These are phyloP conservation scores for Pisolithus marmoratus DNA, from an alignment of 768 basidiomycete genomes.

Conservation along the genomic window DNA sequence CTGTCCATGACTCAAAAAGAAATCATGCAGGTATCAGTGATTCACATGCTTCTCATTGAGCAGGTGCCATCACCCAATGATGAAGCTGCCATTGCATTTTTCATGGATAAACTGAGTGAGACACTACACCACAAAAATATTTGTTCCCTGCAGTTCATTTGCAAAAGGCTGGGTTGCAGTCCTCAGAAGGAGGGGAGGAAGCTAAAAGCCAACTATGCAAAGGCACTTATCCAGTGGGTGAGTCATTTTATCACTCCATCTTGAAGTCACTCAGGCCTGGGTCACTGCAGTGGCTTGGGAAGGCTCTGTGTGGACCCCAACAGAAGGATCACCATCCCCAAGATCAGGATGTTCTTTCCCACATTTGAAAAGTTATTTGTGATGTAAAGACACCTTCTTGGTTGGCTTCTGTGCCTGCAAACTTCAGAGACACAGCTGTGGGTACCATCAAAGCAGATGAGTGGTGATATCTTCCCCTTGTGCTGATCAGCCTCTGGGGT, in stretches of 20 bases:
- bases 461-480: conserved; percentile 16
- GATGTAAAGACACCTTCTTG: conserved; percentile 10
- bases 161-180: neutral
- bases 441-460: conserved; percentile 17
- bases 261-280: neutral
- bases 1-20: no score
- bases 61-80: no score
- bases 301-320: neutral
- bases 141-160: neutral
- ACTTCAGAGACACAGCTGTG: conserved; percentile 11
- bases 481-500: conserved; percentile 14
- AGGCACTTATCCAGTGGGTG: neutral
- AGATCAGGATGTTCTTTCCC: neutral
- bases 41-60: no score
- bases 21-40: no score
- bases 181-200: neutral
- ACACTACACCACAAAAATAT: no score
- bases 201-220: neutral
- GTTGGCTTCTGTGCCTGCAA: conserved; percentile 8
- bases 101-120: no score
- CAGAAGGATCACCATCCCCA: neutral
- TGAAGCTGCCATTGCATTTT: no score
- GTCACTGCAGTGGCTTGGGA: neutral
- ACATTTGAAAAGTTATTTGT: conserved; percentile 4
- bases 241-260: neutral